Conservation (phyloP, 164 flowering plant species). For the Malania oleifera region DNA sequence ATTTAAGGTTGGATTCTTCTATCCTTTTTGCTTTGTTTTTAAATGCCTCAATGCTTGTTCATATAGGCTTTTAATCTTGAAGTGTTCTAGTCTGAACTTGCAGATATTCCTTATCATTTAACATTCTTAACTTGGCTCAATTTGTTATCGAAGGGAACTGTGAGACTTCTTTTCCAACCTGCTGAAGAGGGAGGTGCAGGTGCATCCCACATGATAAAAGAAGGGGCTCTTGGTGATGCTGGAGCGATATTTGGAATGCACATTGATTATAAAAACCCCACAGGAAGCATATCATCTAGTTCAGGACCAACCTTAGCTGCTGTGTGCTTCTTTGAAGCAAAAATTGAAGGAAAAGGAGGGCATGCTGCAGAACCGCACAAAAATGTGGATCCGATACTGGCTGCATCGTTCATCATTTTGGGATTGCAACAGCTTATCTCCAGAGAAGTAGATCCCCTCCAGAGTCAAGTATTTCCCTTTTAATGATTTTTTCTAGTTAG, state of each 20-base stretch:
- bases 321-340: conserved; percentile 50
- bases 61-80: neutral
- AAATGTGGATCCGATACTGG: conserved; percentile 53
- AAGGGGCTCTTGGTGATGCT: conserved; percentile 73
- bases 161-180: conserved; percentile 81
- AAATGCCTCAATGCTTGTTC: neutral
- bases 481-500: neutral
- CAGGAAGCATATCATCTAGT: conserved; percentile 50
- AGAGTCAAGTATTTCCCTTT: conserved; percentile 46
- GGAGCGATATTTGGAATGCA: conserved; percentile 84
- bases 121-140: neutral
- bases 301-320: conserved; percentile 70
- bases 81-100: neutral
- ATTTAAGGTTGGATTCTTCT: too few species aligned
- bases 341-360: conserved; percentile 61
- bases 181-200: conserved; percentile 95
- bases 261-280: conserved; percentile 32
- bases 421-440: conserved; percentile 77
- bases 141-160: conserved; percentile 52
- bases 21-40: too few species aligned
- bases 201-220: conserved; percentile 71
- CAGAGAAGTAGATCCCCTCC: conserved; percentile 73
- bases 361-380: conserved; percentile 64
- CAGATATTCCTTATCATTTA: neutral
- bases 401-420: conserved; percentile 61